These are phyloP conservation scores for Mortierella sp. DNA, from an alignment of 371 early-diverging fungal genomes.

Conservation along the genomic window DNA sequence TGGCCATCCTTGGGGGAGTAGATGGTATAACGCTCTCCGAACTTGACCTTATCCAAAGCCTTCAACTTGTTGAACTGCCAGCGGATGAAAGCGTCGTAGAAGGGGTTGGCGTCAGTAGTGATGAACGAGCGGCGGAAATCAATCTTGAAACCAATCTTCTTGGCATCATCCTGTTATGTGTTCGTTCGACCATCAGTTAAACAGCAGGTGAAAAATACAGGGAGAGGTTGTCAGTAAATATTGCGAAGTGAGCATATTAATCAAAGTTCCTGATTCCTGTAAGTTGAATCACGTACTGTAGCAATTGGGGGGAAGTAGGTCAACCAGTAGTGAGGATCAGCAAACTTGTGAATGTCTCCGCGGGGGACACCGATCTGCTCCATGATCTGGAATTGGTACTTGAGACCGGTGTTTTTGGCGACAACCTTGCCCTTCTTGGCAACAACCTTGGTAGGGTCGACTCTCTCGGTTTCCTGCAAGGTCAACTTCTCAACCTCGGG, in stretches of 20 bases:
- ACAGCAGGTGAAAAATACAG: slow-evolving; percentile 11
- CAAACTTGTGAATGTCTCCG: slow-evolving; percentile 95
- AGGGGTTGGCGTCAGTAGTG: slow-evolving; percentile 99
- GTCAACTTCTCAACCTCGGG: slow-evolving; percentile 62
- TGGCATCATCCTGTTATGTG: slow-evolving; percentile 75
- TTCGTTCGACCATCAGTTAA: neutral
- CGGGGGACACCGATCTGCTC: slow-evolving; percentile 90
- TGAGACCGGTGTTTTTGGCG: slow-evolving; percentile 87
- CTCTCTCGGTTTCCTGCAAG: slow-evolving; percentile 59
- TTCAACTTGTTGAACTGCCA: slow-evolving; percentile 99
- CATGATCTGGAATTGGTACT: slow-evolving; percentile 98
- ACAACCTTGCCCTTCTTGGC: slow-evolving; percentile 89
- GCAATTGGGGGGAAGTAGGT: slow-evolving; percentile 97
- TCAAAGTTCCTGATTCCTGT: neutral
- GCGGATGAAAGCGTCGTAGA: slow-evolving; percentile 99
- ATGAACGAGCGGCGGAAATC: slow-evolving; percentile 99
- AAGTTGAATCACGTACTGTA: slow-evolving; percentile 58
- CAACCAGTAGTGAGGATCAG: slow-evolving; percentile 97
- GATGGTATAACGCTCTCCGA: slow-evolving; percentile 99
- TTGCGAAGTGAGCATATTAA: neutral
- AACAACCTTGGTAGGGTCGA: slow-evolving; percentile 74
- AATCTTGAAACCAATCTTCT: slow-evolving; percentile 90
- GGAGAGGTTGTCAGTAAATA: neutral
- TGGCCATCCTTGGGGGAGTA: slow-evolving; percentile 98
- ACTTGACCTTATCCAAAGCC: slow-evolving; percentile 88